Evolutionary conservation across 2,329 filamentous ascomycete genomes (phyloP).

Genomic region (Fusarium heterosporum): DNA sequence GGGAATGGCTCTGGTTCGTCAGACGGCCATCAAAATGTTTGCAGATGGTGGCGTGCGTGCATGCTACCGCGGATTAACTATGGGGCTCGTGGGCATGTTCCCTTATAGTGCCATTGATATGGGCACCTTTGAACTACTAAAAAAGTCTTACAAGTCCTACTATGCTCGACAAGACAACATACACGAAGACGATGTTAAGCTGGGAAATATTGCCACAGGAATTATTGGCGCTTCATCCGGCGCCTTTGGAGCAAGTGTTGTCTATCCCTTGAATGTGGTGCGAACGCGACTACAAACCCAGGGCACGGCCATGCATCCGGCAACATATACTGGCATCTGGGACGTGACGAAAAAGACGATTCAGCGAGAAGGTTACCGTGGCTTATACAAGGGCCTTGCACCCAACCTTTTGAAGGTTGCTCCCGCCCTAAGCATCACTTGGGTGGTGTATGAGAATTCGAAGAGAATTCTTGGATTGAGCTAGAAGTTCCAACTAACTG

Average conservation of each 20-base stretch:
- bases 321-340: conserved; percentile 89
- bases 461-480: conserved; percentile 75
- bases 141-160: conserved; percentile 76
- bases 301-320: conserved; percentile 89
- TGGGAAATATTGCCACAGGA: conserved; percentile 85
- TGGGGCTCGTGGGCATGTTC: conserved; percentile 96
- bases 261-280: conserved; percentile 95
- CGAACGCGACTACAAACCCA: conserved; percentile 93
- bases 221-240: conserved; percentile 92
- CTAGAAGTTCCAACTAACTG: conserved; percentile 24
- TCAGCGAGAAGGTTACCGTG: conserved; percentile 82
- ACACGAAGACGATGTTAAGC: conserved; percentile 84
- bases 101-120: conserved; percentile 98
- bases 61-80: conserved; percentile 92
- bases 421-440: conserved; percentile 94
- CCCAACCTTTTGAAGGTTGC: conserved; percentile 97
- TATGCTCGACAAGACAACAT: conserved; percentile 76
- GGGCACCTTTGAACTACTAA: conserved; percentile 93
- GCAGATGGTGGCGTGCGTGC: conserved; percentile 77
- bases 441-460: conserved; percentile 91
- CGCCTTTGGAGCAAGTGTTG: conserved; percentile 90
- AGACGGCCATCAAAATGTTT: conserved; percentile 90
- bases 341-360: conserved; percentile 90
- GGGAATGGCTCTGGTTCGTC: conserved; percentile 83
- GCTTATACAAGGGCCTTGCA: conserved; percentile 93